Evolutionary conservation across 495 filamentous ascomycete species (phyloP), one percentile per base, ranked within the genome.

Genomic region (Daldinia vernicosa): DNA sequence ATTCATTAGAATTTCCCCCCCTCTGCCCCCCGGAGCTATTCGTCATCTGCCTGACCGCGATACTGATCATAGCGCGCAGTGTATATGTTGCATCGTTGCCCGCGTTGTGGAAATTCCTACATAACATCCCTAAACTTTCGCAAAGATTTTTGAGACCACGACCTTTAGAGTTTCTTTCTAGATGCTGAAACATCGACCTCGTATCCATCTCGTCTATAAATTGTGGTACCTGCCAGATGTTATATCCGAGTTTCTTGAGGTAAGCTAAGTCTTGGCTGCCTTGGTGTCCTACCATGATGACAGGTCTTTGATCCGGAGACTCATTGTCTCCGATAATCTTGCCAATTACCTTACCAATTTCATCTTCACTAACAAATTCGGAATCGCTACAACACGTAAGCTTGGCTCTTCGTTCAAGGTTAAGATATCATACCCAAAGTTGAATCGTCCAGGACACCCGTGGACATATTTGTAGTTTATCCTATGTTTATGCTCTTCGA

Each of bases 51-150:
- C 79, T 82, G 66, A 93, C 75, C 50, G 87, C 83, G 69, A 97
- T 85, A 12, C 80, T 85, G 11, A 98, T 76, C 83, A 97, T 84
- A 28, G 88, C 91, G 67, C 89, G 88, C 65, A 98, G 74, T 0
- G 95, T 95, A 77, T 92, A 97, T 6, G 87, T 87, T 4, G 95
- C 95, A 75, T 99, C 95, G 75, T 99, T 99, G n/a, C 95, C 88
- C 3, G 91, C 95, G 72, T 98, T 98, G 79, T 99, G 95, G 47
- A 94, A 80, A 70, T 94, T 80, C 80, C 84, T 85, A 6, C 80
- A 85, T 1, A 76, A 72, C 12, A 96, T 84, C 11, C 82, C 88
- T 33, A 97, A 76, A n/a, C 88, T 84, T 51, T 74, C 63, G 30
- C 97, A 84, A n/a, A 96, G 79, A 12, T 33, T 74, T 2, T 77